phyloP scores from a whole-genome alignment of 768 basidiomycete species.

The Macrocybe gigantea region DNA sequence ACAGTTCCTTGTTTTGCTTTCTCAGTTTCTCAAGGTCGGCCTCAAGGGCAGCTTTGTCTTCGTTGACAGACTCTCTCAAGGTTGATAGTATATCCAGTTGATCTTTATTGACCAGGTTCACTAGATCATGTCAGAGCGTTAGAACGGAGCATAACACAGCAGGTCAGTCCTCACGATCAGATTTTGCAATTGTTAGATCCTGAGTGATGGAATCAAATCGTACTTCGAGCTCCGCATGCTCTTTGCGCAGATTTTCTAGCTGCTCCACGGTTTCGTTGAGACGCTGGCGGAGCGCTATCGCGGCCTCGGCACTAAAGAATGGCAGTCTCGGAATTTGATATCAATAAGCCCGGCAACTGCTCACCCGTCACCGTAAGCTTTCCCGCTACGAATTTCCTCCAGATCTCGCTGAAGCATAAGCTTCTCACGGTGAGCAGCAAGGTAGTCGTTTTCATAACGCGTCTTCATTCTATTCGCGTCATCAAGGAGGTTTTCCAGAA shows the following conservation, averaged over 20 bases:
- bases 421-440: conserved; percentile 78
- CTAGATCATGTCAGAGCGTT: conserved; percentile 29
- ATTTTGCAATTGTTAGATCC: conserved; percentile 79
- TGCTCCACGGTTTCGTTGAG: conserved; percentile 85
- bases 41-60: conserved; percentile 77
- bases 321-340: neutral
- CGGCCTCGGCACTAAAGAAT: conserved; percentile 67
- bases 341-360: conserved; percentile 10
- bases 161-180: conserved; percentile 59
- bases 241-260: conserved; percentile 63
- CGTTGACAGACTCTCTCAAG: conserved; percentile 82
- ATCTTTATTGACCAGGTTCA: conserved; percentile 89
- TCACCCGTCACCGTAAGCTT: conserved; percentile 76
- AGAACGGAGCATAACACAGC: conserved; percentile 2
- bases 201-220: conserved; percentile 53
- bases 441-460: conserved; percentile 84
- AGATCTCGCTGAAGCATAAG: conserved; percentile 73
- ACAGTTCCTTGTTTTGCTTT: conserved; percentile 63
- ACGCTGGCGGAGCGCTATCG: conserved; percentile 82
- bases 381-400: conserved; percentile 89
- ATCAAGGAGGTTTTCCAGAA: conserved; percentile 87
- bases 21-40: conserved; percentile 58
- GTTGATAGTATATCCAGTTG: conserved; percentile 86
- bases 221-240: conserved; percentile 68
- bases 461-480: conserved; percentile 89